Percentiles rank a stretch among this genome's conserved stretches.
Evolutionary conservation across 352 stramenopile genomes (phyloP).

Genomic region (Globisporangium uncinulatum): DNA sequence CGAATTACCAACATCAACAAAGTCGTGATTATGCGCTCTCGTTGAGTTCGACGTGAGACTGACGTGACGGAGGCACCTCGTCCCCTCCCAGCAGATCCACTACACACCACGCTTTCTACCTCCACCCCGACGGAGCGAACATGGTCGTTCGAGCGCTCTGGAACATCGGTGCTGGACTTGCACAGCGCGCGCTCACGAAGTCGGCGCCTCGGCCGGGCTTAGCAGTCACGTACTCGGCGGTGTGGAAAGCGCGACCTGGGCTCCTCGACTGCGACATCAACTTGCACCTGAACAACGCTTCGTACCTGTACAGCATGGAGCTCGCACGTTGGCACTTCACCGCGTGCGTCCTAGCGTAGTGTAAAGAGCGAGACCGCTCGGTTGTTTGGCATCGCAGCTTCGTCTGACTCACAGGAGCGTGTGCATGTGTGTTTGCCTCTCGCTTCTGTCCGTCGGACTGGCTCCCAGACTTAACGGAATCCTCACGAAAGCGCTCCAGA

Average conservation of each 20-base stretch:
- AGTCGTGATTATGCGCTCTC: neutral
- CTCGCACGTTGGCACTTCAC: slow-evolving; percentile 81
- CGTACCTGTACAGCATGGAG: slow-evolving; percentile 81
- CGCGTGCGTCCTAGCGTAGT: slow-evolving; percentile 29
- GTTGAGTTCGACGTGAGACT: neutral
- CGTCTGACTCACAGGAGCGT: neutral
- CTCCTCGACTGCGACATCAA: slow-evolving; percentile 82
- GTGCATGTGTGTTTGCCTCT: neutral
- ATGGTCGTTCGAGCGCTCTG: slow-evolving; percentile 74
- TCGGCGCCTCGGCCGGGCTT: slow-evolving; percentile 38
- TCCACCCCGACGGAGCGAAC: neutral
- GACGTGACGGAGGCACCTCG: neutral
- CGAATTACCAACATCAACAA: neutral
- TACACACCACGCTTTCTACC: neutral
- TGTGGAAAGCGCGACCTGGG: slow-evolving; percentile 60
- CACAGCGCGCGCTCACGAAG: slow-evolving; percentile 54
- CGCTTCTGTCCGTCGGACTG: slow-evolving; percentile 27
- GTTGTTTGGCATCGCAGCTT: neutral
- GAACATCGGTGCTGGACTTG: slow-evolving; percentile 55
- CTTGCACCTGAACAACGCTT: slow-evolving; percentile 84
- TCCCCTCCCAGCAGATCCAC: neutral
- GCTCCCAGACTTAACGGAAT: slow-evolving; percentile 9
- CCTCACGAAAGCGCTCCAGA: slow-evolving; percentile 52
- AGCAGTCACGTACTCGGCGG: slow-evolving; percentile 51
- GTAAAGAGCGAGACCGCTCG: too few relatives aligned